Evolutionary conservation across 306 rosid genomes (phyloP), one percentile per base, ranked within the genome.

Genomic region (Vachellia pachyceras): DNA sequence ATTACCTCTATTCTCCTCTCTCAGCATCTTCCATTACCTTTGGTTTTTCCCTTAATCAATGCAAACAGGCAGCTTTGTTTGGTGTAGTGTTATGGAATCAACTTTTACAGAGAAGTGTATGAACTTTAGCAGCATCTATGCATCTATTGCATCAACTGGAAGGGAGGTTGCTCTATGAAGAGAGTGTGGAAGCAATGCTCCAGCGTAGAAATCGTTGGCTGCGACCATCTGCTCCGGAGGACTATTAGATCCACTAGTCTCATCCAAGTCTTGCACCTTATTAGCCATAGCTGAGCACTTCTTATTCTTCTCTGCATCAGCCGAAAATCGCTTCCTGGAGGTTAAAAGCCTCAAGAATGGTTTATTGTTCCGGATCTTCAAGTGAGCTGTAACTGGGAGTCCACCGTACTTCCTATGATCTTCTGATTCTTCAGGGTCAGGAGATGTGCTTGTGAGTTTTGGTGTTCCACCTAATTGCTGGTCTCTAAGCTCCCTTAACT

Each of bases 91-190:
- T 12, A 25, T 11, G 67, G 66, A 25, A 49, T 60, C 73, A 52
- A 69, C 73, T 61, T 57, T 39, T 49, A 68, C 82, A 29, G 84
- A 79, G 80, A 75, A 76, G 79, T 36, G 44, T 25, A 20, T 54
- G 75, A 68, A 44, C 69, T 46, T 73, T 12, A 47, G 80, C 72
- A 41, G 68, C 76, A 40, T 65, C 71, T 85, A 96, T 73, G 88
- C 84, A 83, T 92, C 90, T 78, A 92, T 78, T 46, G 99, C 92
- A 89, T 92, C 99, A 81, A 96, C 98, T 4, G 99, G 99, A 76
- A 96, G 97, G 55, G 99, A 96, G 71, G 95, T 91, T 23, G 99
- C 99, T 79, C 99, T 84, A 60, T 90, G 91, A 79, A 96, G 97
- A 13, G 94, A 79, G 72, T 85, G 86, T 10, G 97, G 97, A 84